Conservation (phyloP, 768 basidiomycete species). For the Termitomyces eurrhizus region DNA sequence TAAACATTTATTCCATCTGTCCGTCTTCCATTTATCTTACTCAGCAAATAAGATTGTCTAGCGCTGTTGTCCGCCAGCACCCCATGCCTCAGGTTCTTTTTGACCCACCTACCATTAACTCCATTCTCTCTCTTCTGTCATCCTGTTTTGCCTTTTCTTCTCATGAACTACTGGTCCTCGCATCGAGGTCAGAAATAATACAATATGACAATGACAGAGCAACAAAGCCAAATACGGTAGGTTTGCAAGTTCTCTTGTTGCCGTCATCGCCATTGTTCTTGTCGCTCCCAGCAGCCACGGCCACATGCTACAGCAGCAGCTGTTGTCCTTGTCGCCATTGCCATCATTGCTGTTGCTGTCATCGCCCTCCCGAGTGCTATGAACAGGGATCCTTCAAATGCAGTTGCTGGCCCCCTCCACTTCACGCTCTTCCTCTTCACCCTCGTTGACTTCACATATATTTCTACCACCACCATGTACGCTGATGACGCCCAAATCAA, state of each 20-base stretch:
- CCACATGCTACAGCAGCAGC: slow-evolving; percentile 17
- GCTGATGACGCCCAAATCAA: too few relatives aligned
- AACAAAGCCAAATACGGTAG: slow-evolving; percentile 21
- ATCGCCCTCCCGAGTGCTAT: slow-evolving; percentile 21
- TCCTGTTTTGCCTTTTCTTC: slow-evolving; percentile 17
- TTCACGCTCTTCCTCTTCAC: slow-evolving; percentile 25
- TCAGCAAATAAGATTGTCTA: too few relatives aligned
- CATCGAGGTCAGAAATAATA: slow-evolving; percentile 18
- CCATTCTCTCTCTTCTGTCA: slow-evolving; percentile 29
- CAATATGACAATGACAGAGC: slow-evolving; percentile 1
- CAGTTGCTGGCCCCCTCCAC: slow-evolving; percentile 64
- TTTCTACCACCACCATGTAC: slow-evolving; percentile 41
- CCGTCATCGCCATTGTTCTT: slow-evolving; percentile 14
- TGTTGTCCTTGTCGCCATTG: slow-evolving; percentile 20
- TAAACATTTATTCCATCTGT: too few relatives aligned
- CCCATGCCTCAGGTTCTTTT: slow-evolving; percentile 45
- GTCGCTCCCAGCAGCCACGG: slow-evolving; percentile 12
- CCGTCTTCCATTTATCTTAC: too few relatives aligned
- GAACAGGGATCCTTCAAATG: slow-evolving; percentile 44
- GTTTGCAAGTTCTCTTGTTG: slow-evolving; percentile 16
- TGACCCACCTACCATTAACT: slow-evolving; percentile 43
- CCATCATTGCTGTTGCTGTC: too few relatives aligned
- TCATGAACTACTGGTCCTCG: slow-evolving; percentile 33
- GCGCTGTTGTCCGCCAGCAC: slow-evolving; percentile 22
- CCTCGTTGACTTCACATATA: slow-evolving; percentile 23